Base-by-base conservation (phyloP, 176 grass and related monocot genomes). In the Guadua angustifolia region DNA sequence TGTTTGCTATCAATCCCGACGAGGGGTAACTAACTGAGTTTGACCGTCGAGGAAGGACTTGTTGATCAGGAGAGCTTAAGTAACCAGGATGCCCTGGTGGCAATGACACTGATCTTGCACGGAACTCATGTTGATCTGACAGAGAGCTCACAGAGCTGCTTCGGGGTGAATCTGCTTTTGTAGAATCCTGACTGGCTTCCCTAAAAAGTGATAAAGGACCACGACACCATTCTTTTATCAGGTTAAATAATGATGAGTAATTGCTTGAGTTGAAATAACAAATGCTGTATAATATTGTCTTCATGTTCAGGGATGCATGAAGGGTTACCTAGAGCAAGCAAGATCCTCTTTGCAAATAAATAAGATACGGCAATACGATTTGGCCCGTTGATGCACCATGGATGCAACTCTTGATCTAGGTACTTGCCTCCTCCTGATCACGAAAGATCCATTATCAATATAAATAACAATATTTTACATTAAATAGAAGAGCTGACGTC, bases 321-420 rank as follows among this genome's bases (percentile, higher is more conserved):
- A 15, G 9, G 6, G 25, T 33, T 45, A 94, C 95, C 95, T 97
- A 10, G 80, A 88, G 38, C 81, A 92, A 58, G 78, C 88, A 73
- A 94, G 55, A 81, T 86, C n/a, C 32, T 91, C 92, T 89, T 80
- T 94, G 82, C 86, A 89, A 85, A 91, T 77, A 82, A 86, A 97
- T 71, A 76, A 83, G 83, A 97, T 89, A 5, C 86, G 86, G 88
- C 92, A 97, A 49, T 85, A 92, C 10, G 47, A 66, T 79, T 90
- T 87, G 35, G 90, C 89, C 12, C 90, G 80, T 84, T 80, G 43
- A 72, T 90, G 89, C 71, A 97, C 83, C 71, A 19, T 14, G 22
- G 59, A 59, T 69, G 95, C 86, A 86, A 86, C 88, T 65, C 76
- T 97, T 18, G 92, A 97, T 75, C 61, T 97, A 55, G 85, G 94